phyloP scores from a whole-genome alignment of 345 rosid species.

The Eucalyptus erythrocorys region DNA sequence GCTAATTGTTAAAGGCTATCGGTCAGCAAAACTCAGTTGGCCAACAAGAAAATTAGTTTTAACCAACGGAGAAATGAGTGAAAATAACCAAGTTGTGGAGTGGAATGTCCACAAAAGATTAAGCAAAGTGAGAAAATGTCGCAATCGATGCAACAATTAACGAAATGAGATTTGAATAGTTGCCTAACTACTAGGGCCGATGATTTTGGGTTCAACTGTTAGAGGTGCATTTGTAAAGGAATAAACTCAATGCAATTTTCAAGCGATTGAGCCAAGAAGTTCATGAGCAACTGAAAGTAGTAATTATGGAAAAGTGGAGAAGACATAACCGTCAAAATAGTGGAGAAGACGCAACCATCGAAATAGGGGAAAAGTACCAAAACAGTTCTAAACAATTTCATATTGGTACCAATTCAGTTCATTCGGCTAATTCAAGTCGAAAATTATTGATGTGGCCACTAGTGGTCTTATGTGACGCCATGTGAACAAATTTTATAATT shows the following conservation, averaged over 20 bases:
- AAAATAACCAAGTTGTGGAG: background rate
- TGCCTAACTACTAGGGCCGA: background rate
- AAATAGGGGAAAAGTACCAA: no score
- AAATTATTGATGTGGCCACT: no score
- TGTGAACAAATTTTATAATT: no score
- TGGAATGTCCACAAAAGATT: background rate
- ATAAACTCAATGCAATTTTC: background rate
- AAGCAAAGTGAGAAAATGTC: background rate
- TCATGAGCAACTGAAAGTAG: background rate
- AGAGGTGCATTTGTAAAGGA: background rate
- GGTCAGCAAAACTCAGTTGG: background rate
- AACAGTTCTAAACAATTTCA: no score
- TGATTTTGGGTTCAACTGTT: background rate
- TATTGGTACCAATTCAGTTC: no score
- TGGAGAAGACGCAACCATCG: background rate
- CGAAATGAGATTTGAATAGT: background rate
- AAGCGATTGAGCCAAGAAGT: background rate
- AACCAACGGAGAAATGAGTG: background rate
- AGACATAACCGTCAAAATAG: background rate
- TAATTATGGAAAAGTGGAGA: background rate
- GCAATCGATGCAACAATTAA: background rate
- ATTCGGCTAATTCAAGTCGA: no score
- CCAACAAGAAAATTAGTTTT: background rate
- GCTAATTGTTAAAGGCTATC: background rate
- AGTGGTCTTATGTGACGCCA: no score